Conservation (phyloP, 2,329 filamentous ascomycete species). For the Colletotrichum sp. region DNA sequence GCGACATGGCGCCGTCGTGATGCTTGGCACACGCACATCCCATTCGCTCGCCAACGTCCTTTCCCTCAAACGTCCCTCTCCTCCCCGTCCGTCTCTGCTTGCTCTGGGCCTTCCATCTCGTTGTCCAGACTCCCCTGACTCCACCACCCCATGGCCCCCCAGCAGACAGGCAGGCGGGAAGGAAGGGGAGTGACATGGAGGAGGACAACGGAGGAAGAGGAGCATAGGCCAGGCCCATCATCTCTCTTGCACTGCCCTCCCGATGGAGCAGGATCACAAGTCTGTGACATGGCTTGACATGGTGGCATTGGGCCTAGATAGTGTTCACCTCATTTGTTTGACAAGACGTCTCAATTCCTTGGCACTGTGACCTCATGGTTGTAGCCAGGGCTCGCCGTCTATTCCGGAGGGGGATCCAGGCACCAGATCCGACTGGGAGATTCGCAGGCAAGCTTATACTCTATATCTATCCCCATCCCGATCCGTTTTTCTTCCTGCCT, state of each 20-base stretch:
- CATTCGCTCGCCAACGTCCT: neutral
- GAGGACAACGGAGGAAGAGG: neutral
- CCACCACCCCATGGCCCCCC: neutral
- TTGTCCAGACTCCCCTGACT: neutral
- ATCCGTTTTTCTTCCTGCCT: neutral
- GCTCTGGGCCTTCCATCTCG: neutral
- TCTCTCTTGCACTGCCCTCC: constrained; percentile 10
- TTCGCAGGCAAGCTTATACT: neutral
- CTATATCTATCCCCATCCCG: constrained; percentile 18
- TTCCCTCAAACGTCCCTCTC: neutral
- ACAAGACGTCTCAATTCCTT: constrained; percentile 20
- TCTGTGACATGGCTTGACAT: constrained; percentile 20
- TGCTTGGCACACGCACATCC: constrained; percentile 8
- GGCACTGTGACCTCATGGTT: constrained; percentile 9
- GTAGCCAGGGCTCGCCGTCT: neutral
- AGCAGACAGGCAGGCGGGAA: neutral
- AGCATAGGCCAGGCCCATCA: neutral
- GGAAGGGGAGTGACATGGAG: neutral
- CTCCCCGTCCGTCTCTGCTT: neutral
- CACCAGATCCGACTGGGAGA: neutral
- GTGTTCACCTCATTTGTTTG: constrained; percentile 14
- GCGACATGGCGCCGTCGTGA: constrained; percentile 15
- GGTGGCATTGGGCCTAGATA: neutral
- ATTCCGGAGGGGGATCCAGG: constrained; percentile 1
- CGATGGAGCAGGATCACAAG: constrained; percentile 5